Evolutionary conservation across 2,329 filamentous ascomycete species (phyloP), one percentile per base, ranked within the genome.

Genomic region (Sphaerostilbella broomeana): DNA sequence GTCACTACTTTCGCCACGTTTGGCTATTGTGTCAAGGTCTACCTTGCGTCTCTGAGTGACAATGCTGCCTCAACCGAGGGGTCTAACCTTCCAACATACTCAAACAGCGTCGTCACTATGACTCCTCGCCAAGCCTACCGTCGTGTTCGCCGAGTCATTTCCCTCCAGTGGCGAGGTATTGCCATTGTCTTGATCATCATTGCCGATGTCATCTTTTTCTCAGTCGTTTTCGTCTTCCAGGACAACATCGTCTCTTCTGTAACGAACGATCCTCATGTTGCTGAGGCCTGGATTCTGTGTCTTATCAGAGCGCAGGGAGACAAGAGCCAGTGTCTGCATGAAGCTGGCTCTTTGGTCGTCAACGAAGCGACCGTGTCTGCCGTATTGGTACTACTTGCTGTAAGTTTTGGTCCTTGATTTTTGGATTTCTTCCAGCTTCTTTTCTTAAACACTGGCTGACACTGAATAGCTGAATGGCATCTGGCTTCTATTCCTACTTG

Each of bases 161-260:
- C 85, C 57, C 76, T 97, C 4, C 92, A 98, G 62, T 98, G 92
- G 92, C 78, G 90, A 51, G 90, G 89, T 30, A 90, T 95, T 44
- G 77, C 80, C 29, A 86, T 97, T 45, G 88, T 95, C 11, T 69
- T 94, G 37, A 83, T 95, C 57, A 94, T 97, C 51, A 76, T 95
- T 42, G 76, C 79, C 44, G 89, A 97, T 58, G 87, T 97, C 46
- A 80, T 95, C 53, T 95, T 95, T 71, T 95, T 97, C 63, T 82
- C 89, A 2, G 71, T 95, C 31, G 75, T 95, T 39, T 97, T 97
- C 57, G 82, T 97, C 34, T 86, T 86, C 57, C 76, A 95, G 55
- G 85, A 94, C 61, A 82, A 82, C 51, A 75, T 84, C 16, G 73
- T 85, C 10, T 65, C 76, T 37, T 73, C 75, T 3, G 62, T 74